Conservation (phyloP, 768 basidiomycete species). For the Phaeotremella fagi region DNA sequence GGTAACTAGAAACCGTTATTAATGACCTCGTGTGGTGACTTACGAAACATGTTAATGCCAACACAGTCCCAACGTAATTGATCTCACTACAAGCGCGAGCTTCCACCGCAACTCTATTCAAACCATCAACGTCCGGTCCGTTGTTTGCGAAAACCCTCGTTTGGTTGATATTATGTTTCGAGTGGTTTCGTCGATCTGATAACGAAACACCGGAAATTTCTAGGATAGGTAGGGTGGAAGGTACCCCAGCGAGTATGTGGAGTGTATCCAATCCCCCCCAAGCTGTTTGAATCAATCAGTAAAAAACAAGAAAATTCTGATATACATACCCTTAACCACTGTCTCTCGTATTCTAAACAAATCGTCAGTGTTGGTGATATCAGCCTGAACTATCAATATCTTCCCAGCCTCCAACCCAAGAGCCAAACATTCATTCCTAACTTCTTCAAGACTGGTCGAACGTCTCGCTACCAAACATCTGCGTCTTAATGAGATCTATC, state of each 20-base stretch:
- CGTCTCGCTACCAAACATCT: conserved; percentile 69
- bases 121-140: conserved; percentile 54
- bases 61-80: conserved; percentile 42
- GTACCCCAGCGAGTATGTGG: conserved; percentile 75
- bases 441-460: conserved; percentile 56
- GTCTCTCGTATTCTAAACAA: conserved; percentile 59
- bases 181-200: conserved; percentile 12
- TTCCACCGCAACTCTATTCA: conserved; percentile 58
- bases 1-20: conserved; percentile 59
- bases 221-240: conserved; percentile 71
- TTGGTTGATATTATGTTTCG: neutral
- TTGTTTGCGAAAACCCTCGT: neutral
- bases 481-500: neutral
- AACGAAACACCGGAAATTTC: conserved; percentile 56
- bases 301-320: neutral
- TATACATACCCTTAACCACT: conserved; percentile 55
- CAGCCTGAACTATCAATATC: conserved; percentile 58
- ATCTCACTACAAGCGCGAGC: conserved; percentile 37
- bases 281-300: conserved; percentile 50
- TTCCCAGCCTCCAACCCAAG: conserved; percentile 11
- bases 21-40: conserved; percentile 8
- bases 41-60: conserved; percentile 43
- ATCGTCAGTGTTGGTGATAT: conserved; percentile 64
- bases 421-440: conserved; percentile 54
- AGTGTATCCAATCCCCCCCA: conserved; percentile 82